Percentiles rank a stretch among this genome's conserved stretches.
These are phyloP conservation scores for Pseudogymnoascus sp. DNA, from an alignment of 2,329 filamentous ascomycete genomes.

Conservation along the genomic window DNA sequence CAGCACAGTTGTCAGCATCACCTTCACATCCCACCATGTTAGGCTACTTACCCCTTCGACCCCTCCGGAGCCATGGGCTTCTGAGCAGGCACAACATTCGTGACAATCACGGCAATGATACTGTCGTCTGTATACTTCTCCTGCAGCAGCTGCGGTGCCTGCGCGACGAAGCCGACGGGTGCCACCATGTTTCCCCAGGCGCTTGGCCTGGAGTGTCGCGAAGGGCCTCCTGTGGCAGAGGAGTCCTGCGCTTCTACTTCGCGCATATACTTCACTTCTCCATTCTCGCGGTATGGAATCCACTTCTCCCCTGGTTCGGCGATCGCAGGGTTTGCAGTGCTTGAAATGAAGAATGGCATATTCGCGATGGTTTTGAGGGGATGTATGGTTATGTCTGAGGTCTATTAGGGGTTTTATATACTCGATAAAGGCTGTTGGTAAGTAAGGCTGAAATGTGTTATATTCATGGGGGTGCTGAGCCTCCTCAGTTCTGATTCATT, in stretches of 20 bases:
- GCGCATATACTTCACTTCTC: background rate
- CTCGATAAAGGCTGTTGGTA: background rate
- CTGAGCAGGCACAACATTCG: constrained; percentile 14
- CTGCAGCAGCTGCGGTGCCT: constrained; percentile 19
- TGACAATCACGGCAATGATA: constrained; percentile 26
- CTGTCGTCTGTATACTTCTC: constrained; percentile 25
- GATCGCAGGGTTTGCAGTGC: background rate
- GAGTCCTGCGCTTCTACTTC: constrained; percentile 17
- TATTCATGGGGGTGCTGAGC: background rate
- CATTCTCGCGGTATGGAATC: background rate
- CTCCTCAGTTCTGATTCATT: background rate
- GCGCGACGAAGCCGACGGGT: constrained; percentile 18
- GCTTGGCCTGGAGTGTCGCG: constrained; percentile 16
- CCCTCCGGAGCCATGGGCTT: background rate
- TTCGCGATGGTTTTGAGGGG: background rate
- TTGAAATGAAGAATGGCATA: background rate
- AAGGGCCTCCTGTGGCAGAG: constrained; percentile 21
- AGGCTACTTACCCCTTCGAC: background rate
- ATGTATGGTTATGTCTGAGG: background rate
- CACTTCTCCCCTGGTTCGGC: background rate
- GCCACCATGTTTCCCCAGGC: constrained; percentile 13
- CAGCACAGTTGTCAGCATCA: background rate
- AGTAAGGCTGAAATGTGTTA: background rate
- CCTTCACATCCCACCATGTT: background rate
- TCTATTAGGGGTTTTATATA: background rate